These are phyloP conservation scores for Prunus campanulata DNA, from an alignment of 306 rosid genomes.

Conservation along the genomic window DNA sequence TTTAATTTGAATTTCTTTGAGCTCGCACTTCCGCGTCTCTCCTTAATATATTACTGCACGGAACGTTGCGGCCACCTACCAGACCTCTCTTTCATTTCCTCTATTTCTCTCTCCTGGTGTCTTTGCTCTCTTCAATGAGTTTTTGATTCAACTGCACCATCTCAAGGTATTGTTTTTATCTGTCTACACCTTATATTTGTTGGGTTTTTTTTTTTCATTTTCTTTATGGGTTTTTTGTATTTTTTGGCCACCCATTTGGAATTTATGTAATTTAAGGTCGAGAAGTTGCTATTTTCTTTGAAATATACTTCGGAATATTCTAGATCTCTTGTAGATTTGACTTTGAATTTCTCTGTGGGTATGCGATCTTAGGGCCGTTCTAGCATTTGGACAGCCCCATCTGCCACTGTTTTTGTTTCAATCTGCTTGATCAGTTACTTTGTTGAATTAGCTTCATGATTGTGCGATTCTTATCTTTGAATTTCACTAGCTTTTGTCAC, in stretches of 20 bases:
- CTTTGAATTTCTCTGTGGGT: background rate
- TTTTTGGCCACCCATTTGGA: background rate
- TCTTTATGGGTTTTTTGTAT: background rate
- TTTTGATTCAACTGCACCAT: background rate
- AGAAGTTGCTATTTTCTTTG: background rate
- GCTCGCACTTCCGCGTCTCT: conserved; percentile 18
- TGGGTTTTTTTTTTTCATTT: background rate
- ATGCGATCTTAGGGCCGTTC: background rate
- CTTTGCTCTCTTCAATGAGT: background rate
- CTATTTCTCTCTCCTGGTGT: background rate
- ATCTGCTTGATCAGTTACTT: background rate
- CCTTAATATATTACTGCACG: conserved; percentile 17
- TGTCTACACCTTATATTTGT: background rate
- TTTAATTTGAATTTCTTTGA: conserved; percentile 59
- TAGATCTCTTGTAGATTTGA: background rate
- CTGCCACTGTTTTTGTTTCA: background rate
- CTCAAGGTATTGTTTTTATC: conserved; percentile 6
- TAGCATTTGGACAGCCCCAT: background rate
- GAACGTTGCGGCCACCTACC: conserved; percentile 15
- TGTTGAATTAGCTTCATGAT: too few relatives aligned
- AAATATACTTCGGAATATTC: background rate
- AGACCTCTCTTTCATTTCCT: background rate
- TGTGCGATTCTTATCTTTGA: background rate
- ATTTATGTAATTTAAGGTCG: background rate
- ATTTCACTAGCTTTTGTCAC: background rate